These are phyloP conservation scores for Podaxis mareebaensis DNA, from an alignment of 768 basidiomycete species.

Conservation along the genomic window DNA sequence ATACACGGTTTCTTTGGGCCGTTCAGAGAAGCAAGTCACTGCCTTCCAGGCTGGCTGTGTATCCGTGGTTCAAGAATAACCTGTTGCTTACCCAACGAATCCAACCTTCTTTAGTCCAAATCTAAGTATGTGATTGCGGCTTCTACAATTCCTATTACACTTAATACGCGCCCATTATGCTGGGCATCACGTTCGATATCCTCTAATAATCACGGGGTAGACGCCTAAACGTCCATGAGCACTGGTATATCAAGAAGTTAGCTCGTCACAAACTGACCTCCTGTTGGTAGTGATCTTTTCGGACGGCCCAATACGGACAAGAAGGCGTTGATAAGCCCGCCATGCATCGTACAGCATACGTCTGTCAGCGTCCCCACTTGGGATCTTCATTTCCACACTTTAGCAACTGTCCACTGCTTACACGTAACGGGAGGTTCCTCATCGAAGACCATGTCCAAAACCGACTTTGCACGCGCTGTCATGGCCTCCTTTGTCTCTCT, in stretches of 20 bases:
- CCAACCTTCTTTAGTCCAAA: background rate
- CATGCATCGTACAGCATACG: slow-evolving; percentile 68
- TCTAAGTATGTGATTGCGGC: background rate
- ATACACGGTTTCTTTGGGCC: background rate
- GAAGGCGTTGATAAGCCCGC: slow-evolving; percentile 60
- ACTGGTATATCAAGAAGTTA: background rate
- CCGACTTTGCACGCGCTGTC: slow-evolving; percentile 45
- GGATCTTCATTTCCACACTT: background rate
- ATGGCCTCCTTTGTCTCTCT: slow-evolving; percentile 55
- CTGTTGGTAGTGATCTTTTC: slow-evolving; percentile 53
- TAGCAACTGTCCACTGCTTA: slow-evolving; percentile 30
- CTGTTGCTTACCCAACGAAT: background rate
- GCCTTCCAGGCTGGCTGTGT: background rate
- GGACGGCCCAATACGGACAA: slow-evolving; percentile 47
- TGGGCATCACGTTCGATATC: background rate
- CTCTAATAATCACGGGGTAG: slow-evolving; percentile 11
- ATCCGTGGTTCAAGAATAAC: background rate
- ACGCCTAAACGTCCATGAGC: background rate
- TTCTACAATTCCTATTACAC: background rate
- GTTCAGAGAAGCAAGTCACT: background rate
- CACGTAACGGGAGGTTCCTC: slow-evolving; percentile 43
- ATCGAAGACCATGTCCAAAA: slow-evolving; percentile 58
- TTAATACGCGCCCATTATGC: background rate
- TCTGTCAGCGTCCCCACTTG: slow-evolving; percentile 35
- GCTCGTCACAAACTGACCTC: slow-evolving; percentile 45